These are phyloP conservation scores for Lentinula sp. DNA, from an alignment of 768 basidiomycete genomes.

Conservation along the genomic window DNA sequence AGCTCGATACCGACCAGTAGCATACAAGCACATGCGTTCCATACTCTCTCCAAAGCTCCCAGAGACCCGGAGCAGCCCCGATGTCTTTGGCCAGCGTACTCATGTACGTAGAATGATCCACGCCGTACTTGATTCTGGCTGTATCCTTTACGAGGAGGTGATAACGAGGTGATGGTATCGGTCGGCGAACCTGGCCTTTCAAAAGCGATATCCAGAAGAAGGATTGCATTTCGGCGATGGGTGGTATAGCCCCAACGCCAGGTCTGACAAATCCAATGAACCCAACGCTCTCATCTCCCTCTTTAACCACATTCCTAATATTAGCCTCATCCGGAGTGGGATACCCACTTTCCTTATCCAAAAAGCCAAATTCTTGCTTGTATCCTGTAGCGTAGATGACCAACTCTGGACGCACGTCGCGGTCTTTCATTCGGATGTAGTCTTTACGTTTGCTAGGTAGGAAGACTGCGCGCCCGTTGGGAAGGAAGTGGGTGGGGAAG, in stretches of 20 bases:
- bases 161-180: slow-evolving; percentile 42
- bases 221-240: slow-evolving; percentile 54
- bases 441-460: slow-evolving; percentile 35
- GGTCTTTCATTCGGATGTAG: slow-evolving; percentile 29
- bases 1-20: slow-evolving; percentile 39
- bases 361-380: slow-evolving; percentile 35
- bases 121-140: slow-evolving; percentile 53
- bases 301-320: slow-evolving; percentile 34
- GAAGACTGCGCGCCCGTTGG: slow-evolving; percentile 39
- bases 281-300: slow-evolving; percentile 38
- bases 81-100: slow-evolving; percentile 53
- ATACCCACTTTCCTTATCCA: slow-evolving; percentile 31
- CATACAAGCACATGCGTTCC: slow-evolving; percentile 44
- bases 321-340: slow-evolving; percentile 34
- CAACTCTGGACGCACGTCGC: slow-evolving; percentile 39
- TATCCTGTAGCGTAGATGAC: slow-evolving; percentile 47
- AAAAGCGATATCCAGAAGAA: slow-evolving; percentile 52
- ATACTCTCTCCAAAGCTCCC: slow-evolving; percentile 39
- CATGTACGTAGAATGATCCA: slow-evolving; percentile 53
- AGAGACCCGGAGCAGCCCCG: slow-evolving; percentile 44
- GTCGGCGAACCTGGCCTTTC: slow-evolving; percentile 33
- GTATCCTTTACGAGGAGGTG: slow-evolving; percentile 45
- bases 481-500: slow-evolving; percentile 41
- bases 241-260: slow-evolving; percentile 54
- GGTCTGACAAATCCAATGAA: slow-evolving; percentile 56